A percentile compares a stretch with the other conserved stretches of the same genome.
phyloP scores from a whole-genome alignment of 345 rosid genomes.

The Camelina laxa region DNA sequence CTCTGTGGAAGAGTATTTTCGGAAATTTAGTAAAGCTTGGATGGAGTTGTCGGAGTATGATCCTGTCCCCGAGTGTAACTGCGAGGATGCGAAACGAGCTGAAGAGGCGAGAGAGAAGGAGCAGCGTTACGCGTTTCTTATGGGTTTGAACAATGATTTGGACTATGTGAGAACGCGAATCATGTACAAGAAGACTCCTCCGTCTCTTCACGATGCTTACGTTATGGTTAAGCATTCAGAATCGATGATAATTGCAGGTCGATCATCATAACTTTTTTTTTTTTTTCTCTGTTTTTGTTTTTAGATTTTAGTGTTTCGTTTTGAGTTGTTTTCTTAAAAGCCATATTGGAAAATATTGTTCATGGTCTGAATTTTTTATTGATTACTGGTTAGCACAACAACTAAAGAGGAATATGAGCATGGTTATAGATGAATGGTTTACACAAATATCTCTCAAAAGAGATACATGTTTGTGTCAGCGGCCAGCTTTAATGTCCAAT shows the following conservation, averaged over 20 bases:
- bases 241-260: background rate
- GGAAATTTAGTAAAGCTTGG: slow-evolving; percentile 7
- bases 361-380: background rate
- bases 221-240: background rate
- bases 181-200: slow-evolving; percentile 10
- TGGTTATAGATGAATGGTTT: no score
- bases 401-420: no score
- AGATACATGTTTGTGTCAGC: background rate
- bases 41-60: slow-evolving; percentile 12
- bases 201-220: background rate
- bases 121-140: slow-evolving; percentile 22
- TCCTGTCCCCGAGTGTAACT: slow-evolving; percentile 11
- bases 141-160: slow-evolving; percentile 12
- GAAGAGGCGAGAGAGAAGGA: slow-evolving; percentile 24
- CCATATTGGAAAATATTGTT: background rate
- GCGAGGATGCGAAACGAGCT: slow-evolving; percentile 1
- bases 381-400: no score
- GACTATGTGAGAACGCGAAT: background rate
- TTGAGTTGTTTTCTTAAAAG: background rate
- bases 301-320: background rate
- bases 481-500: slow-evolving; percentile 10
- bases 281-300: background rate
- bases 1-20: background rate
- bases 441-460: background rate
- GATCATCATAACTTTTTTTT: background rate